Percentiles rank a stretch among this genome's conserved stretches.
phyloP scores from a whole-genome alignment of 1,284 basidiomycete species.

The Lignosus rhinocerotis region DNA sequence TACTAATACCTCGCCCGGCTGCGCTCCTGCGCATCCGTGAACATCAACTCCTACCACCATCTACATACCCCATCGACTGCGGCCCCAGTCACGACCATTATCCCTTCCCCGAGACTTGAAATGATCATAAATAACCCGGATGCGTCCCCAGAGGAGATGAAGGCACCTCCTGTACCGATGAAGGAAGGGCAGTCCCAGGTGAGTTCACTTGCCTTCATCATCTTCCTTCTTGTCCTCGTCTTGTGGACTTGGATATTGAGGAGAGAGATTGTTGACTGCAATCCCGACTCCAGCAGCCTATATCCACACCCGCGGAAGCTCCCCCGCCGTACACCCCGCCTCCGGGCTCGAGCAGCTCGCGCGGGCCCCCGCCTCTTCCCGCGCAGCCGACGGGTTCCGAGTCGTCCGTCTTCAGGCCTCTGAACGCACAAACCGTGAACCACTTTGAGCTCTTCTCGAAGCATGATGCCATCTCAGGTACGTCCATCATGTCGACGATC shows the following conservation, averaged over 20 bases:
- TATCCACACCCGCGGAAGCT: background rate
- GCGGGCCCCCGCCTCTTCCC: background rate
- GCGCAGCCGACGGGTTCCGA: background rate
- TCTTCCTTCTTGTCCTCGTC: background rate
- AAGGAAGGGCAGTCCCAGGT: background rate
- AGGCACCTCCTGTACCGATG: background rate
- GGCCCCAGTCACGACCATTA: background rate
- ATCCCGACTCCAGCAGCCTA: background rate
- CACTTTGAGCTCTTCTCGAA: constrained; percentile 24
- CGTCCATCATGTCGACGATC: background rate
- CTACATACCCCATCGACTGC: background rate
- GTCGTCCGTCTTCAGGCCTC: constrained; percentile 14
- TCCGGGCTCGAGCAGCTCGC: background rate
- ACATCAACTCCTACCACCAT: background rate
- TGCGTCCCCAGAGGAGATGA: background rate
- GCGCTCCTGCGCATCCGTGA: background rate
- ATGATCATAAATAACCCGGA: constrained; percentile 11
- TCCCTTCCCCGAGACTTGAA: no score
- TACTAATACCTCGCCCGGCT: background rate
- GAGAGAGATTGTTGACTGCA: no score
- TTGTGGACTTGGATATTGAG: no score
- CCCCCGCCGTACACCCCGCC: constrained; percentile 17
- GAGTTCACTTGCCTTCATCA: background rate
- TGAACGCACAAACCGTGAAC: constrained; percentile 22
- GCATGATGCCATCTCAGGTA: constrained; percentile 22